Percentiles rank a stretch among this genome's conserved stretches.
Conservation (phyloP, 1,284 basidiomycete genomes). For the Psilocybe mexicana region DNA sequence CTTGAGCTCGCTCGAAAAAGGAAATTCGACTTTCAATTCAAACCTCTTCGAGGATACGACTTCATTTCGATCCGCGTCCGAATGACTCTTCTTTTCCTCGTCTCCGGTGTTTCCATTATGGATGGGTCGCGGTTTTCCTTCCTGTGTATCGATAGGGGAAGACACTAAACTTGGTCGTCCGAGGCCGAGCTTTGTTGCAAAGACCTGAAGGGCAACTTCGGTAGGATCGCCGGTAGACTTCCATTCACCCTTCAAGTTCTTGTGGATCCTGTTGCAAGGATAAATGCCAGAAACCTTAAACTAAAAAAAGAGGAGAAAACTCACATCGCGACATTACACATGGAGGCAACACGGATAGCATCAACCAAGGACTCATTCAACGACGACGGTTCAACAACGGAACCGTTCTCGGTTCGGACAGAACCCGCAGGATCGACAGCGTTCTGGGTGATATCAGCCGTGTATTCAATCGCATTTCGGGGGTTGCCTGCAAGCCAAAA, state of each 20-base stretch:
- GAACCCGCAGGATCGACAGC: constrained; percentile 32
- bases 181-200: constrained; percentile 47
- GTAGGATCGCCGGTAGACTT: constrained; percentile 72
- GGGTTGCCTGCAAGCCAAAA: constrained; percentile 49
- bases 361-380: constrained; percentile 28
- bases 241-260: constrained; percentile 51
- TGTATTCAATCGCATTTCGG: constrained; percentile 23
- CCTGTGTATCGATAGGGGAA: constrained; percentile 22
- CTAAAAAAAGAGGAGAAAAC: constrained; percentile 10
- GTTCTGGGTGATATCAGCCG: constrained; percentile 31
- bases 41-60: constrained; percentile 24
- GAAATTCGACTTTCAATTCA: constrained; percentile 41
- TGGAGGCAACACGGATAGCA: constrained; percentile 31
- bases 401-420: constrained; percentile 24
- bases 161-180: constrained; percentile 30
- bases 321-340: constrained; percentile 40
- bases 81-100: constrained; percentile 20
- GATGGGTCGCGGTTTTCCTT: constrained; percentile 22
- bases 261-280: constrained; percentile 27
- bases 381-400: constrained; percentile 17
- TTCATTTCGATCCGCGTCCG: constrained; percentile 17
- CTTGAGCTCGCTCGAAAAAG: constrained; percentile 66
- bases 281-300: background rate
- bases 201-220: constrained; percentile 66
- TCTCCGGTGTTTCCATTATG: constrained; percentile 23